A percentile compares a stretch with the other conserved stretches of the same genome.
Conservation (phyloP, 768 basidiomycete genomes). For the Leccinum olivaceopallidum region DNA sequence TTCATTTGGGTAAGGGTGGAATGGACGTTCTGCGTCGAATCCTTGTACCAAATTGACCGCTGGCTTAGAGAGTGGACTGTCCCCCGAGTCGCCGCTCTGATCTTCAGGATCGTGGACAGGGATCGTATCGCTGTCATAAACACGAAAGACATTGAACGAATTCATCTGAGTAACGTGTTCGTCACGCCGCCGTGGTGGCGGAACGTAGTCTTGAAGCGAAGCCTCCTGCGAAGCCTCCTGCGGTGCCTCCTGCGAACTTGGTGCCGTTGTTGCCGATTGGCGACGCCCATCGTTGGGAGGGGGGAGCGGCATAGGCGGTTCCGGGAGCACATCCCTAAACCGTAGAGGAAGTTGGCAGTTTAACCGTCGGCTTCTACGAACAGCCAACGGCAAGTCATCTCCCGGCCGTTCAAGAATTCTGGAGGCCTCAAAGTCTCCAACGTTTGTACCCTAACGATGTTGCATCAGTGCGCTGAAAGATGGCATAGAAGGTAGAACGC, state of each 20-base stretch:
- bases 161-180: not conserved
- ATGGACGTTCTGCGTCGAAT: not conserved
- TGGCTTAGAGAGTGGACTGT: not conserved
- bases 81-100: not conserved
- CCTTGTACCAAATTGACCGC: not conserved
- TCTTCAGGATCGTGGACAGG: conserved; percentile 2
- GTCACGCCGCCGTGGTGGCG: not conserved
- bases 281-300: not conserved
- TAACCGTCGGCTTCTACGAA: not conserved
- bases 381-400: not conserved
- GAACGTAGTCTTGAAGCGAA: not conserved
- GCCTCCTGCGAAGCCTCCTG: not conserved
- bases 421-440: not conserved
- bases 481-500: not conserved
- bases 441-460: not conserved
- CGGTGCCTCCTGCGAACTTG: not conserved
- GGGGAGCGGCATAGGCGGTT: not conserved
- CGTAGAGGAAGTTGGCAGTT: not conserved
- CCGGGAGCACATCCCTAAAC: not conserved
- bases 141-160: not conserved
- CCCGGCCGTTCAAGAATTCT: not conserved
- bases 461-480: not conserved
- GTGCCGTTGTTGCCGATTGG: not conserved
- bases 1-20: conserved; percentile 1
- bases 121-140: not conserved